phyloP scores from a whole-genome alignment of 352 stramenopile species.

The Pythium periplocum region DNA sequence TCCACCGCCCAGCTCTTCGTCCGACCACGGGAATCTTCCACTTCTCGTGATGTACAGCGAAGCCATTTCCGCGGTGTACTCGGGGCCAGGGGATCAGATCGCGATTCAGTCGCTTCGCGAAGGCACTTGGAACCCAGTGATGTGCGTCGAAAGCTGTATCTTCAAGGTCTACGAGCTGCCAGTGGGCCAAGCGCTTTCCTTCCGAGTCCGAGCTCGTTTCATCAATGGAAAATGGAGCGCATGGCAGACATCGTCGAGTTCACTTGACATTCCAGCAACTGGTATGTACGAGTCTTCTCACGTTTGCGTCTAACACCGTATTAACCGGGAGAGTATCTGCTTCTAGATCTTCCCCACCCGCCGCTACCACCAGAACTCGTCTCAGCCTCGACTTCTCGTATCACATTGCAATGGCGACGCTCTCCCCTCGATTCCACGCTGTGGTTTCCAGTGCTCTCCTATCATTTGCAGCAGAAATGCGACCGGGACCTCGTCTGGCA shows the following conservation, averaged over 20 bases:
- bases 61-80: conserved; percentile 43
- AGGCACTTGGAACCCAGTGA: conserved; percentile 12
- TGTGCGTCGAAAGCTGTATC: conserved; percentile 23
- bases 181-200: conserved; percentile 29
- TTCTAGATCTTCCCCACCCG: conserved; percentile 23
- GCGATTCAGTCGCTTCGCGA: conserved; percentile 35
- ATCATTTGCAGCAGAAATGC: conserved; percentile 49
- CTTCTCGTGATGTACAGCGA: conserved; percentile 48
- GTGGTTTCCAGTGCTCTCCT: conserved; percentile 38
- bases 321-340: conserved; percentile 4
- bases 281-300: too few species aligned
- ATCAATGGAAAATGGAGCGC: too few species aligned
- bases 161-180: conserved; percentile 18
- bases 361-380: conserved; percentile 40
- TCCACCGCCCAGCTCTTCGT: neutral
- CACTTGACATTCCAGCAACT: too few species aligned
- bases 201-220: conserved; percentile 38
- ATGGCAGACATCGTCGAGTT: too few species aligned
- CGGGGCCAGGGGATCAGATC: conserved; percentile 41
- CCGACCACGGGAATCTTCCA: conserved; percentile 31
- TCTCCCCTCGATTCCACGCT: neutral
- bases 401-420: conserved; percentile 44
- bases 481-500: conserved; percentile 39
- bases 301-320: too few species aligned
- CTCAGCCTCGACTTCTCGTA: conserved; percentile 16